Base-by-base conservation (phyloP, 805 yeast species). In the Scheffersomyces amazonensis region DNA sequence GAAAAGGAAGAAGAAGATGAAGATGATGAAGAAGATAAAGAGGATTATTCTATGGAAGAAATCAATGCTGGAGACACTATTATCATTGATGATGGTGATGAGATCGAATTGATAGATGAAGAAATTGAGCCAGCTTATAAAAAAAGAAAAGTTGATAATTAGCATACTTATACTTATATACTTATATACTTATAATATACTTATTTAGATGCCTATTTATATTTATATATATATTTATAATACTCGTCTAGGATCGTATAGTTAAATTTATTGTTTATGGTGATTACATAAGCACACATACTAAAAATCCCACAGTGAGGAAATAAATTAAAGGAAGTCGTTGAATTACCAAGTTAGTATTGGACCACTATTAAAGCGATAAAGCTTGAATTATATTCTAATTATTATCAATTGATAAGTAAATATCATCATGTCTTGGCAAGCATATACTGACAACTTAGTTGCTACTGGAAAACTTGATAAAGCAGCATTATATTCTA, bases 391-490 rank as follows among this genome's bases (percentile, higher is more conserved):
- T n/a, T n/a, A n/a, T n/a, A n/a, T n/a, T n/a, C n/a, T 30, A 18
- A 16, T 39, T 29, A 17, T 22, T 27, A 25, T 34, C 34, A 21
- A 32, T 32, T 21, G 30, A 27, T 15, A 2, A n/a, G 32, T 27
- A 32, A 16, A 34, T 16, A 24, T 35, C 21, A 17, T 28, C 35
- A 60, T 60, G 65, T 60, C 65, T 39, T 60, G 65, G 65, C 62
- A 60, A 89, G 97, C 97, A 43, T 93, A 93, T 76, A 89, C 96
- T 39, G 98, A 93, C 62, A 91, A 89, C 69, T 80, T 93, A 51
- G 69, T 85, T 49, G 86, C 83, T 40, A 85, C 97, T 36, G 87
- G 88, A 46, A 87, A 87, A 63, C 74, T 93, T 49, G 97, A 91
- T 69, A 81, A 81, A 62, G 96, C 98, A 23, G 93, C 95, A 30